Conservation (phyloP, 305 asterid species). For the Nicotiana rustica region DNA sequence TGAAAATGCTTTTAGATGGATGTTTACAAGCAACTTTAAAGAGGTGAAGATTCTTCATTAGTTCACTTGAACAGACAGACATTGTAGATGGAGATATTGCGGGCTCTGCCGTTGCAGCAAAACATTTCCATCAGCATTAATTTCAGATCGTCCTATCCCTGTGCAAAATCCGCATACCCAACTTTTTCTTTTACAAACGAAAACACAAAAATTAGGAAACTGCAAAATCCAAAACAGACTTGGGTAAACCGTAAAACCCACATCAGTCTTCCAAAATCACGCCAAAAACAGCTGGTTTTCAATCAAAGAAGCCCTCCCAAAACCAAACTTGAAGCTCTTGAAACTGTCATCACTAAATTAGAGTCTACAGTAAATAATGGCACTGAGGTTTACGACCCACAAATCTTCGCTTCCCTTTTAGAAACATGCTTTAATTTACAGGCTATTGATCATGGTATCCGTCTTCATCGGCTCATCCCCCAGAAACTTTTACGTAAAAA, state of each 20-base stretch:
- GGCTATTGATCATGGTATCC: slow-evolving; percentile 59
- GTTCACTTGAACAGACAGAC: background rate
- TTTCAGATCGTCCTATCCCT: background rate
- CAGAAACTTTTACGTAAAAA: slow-evolving; percentile 63
- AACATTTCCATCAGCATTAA: background rate
- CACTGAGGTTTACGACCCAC: slow-evolving; percentile 64
- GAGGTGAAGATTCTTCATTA: background rate
- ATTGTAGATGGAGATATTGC: background rate
- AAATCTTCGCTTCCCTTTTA: slow-evolving; percentile 77
- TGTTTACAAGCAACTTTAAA: too few relatives aligned
- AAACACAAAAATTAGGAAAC: slow-evolving; percentile 40
- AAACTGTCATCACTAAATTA: slow-evolving; percentile 54
- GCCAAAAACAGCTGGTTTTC: slow-evolving; percentile 62
- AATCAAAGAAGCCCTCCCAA: slow-evolving; percentile 47
- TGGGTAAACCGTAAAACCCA: slow-evolving; percentile 43
- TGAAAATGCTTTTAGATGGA: too few relatives aligned
- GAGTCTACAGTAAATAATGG: slow-evolving; percentile 68
- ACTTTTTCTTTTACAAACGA: slow-evolving; percentile 26
- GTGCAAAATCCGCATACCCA: background rate
- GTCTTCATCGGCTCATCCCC: slow-evolving; percentile 70
- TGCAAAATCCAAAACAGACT: slow-evolving; percentile 36
- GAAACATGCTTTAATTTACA: slow-evolving; percentile 76
- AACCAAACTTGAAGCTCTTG: slow-evolving; percentile 71
- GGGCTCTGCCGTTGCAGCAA: slow-evolving; percentile 12
- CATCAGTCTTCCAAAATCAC: slow-evolving; percentile 56